Evolutionary conservation across 208 protist genomes (phyloP), one percentile per base, ranked within the genome.

Genomic region (Leishmania mexicana): DNA sequence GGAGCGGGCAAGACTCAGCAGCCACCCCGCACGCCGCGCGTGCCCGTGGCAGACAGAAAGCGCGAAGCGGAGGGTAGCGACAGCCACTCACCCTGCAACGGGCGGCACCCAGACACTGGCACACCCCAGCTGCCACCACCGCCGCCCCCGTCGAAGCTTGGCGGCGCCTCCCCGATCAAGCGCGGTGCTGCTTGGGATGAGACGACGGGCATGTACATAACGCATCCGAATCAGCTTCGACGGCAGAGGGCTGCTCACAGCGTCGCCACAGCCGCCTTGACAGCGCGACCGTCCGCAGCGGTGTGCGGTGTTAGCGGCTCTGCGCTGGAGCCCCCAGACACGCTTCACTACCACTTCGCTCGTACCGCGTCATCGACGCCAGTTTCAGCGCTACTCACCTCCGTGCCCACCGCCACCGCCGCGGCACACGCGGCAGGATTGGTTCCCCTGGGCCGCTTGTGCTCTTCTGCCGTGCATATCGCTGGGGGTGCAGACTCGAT

Each of bases 111-210:
- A 38, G 40, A 28, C 72, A 83, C 24, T 64, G 35, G 10, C 28
- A 19, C 21, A 35, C 11, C 28, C n/a, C 53, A 77, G 71, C n/a
- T 47, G 54, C 24, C 15, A 49, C 38, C 31, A 38, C 38, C 45
- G 68, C 40, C 79, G 17, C 42, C 42, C 53, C 31, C 54, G 24
- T 31, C 71, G 42, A 15, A 49, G 45, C 47, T 31, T n/a, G 35
- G 47, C 47, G 71, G 71, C 49, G 76, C 72, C 3, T 81, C 82
- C 24, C 77, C 77, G 38, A 3, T 81, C 68, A 81, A 85, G 82
- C 82, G 78, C 58, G 76, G 82, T 24, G 77, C 75, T 58, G 82
- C 82, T 51, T 85, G 82, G 82, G 77, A 85, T 57, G 82, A 81
- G 45, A 47, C 58, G 8, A 85, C 82, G 5, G 60, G 72, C 1